Conservation (phyloP, 805 yeast genomes). For the Kuraishia borneana region DNA sequence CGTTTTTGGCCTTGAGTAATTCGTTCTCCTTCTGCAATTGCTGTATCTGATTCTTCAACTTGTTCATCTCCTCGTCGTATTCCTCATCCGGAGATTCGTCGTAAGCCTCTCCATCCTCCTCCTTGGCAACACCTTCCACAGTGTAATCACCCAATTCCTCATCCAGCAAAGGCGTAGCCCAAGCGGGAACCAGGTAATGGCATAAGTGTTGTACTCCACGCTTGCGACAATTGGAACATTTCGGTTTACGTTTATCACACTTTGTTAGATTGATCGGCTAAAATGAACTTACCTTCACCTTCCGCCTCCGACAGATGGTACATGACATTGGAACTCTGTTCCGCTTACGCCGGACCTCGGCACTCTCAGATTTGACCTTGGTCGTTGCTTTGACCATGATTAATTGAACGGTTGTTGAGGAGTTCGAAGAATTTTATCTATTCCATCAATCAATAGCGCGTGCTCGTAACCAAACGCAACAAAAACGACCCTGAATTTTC, state of each 20-base stretch:
- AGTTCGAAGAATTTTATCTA: not conserved
- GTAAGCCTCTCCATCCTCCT: constrained; percentile 2
- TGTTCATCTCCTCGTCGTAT: constrained; percentile 12
- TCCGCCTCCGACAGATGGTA: constrained; percentile 24
- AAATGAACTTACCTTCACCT: constrained; percentile 17
- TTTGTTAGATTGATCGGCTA: not conserved
- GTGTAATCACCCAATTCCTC: constrained; percentile 10
- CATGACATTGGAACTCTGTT: constrained; percentile 28
- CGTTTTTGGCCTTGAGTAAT: constrained; percentile 3
- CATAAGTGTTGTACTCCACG: constrained; percentile 50
- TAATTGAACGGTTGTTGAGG: not conserved
- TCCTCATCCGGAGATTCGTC: constrained; percentile 4
- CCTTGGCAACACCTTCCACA: constrained; percentile 8
- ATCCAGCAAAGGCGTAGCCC: constrained; percentile 38
- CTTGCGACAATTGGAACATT: constrained; percentile 43
- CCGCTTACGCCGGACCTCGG: constrained; percentile 14
- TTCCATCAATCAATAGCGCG: not conserved
- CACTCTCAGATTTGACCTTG: not conserved
- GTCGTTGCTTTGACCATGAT: not conserved
- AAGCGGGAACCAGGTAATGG: constrained; percentile 45
- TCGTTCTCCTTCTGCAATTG: constrained; percentile 15
- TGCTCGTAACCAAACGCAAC: too few species aligned
- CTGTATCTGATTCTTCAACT: constrained; percentile 13
- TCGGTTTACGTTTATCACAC: constrained; percentile 36
- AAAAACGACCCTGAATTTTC: too few species aligned